Evolutionary conservation across 352 stramenopile species (phyloP).

Genomic region (Phytophthora rubi): DNA sequence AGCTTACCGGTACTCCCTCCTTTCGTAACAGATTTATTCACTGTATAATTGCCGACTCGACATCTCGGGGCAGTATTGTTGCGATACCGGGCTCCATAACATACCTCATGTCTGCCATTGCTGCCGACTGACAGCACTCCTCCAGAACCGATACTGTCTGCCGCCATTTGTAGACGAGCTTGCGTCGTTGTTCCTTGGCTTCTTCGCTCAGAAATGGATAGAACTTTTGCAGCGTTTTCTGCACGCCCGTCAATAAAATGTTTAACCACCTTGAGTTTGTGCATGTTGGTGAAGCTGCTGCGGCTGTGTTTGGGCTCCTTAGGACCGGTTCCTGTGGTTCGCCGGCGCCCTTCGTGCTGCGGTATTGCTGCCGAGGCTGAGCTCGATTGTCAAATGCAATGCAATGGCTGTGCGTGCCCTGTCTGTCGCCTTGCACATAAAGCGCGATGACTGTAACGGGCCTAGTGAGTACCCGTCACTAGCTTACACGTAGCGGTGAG

Average conservation of each 20-base stretch:
- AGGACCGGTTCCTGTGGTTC: not conserved
- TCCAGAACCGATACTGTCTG: not conserved
- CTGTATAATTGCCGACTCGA: too few species aligned
- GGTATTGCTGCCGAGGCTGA: not conserved
- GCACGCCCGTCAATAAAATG: not conserved
- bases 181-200: not conserved
- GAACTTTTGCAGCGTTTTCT: not conserved
- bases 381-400: too few species aligned
- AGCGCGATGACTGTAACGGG: not conserved
- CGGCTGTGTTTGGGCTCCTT: not conserved
- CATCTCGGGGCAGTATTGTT: too few species aligned
- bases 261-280: not conserved
- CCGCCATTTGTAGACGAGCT: not conserved
- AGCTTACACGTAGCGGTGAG: too few species aligned
- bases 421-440: not conserved
- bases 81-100: too few species aligned
- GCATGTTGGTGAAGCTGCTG: not conserved
- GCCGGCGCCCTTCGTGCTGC: not conserved
- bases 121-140: not conserved
- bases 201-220: not conserved
- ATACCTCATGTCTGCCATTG: too few species aligned
- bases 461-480: too few species aligned
- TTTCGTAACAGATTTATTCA: too few species aligned
- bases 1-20: too few species aligned
- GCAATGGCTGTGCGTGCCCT: too few species aligned